Conservation (phyloP, 768 basidiomycete genomes). For the Termitomyces sp. region DNA sequence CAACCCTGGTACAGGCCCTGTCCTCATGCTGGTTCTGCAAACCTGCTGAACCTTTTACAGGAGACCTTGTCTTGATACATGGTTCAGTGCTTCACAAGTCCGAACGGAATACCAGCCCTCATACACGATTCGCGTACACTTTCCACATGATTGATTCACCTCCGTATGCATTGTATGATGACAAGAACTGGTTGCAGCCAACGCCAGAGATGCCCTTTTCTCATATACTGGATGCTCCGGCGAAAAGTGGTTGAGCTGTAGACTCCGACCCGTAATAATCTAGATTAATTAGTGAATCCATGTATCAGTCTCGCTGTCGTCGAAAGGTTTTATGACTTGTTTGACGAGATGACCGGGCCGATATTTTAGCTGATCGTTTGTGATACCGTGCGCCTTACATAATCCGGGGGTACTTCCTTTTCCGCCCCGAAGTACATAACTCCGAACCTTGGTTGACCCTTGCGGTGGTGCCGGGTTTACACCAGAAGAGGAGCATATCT, state of each 20-base stretch:
- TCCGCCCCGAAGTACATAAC: neutral
- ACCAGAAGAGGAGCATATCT: neutral
- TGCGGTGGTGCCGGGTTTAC: neutral
- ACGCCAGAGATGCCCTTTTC: slow-evolving; percentile 80
- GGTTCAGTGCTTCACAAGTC: slow-evolving; percentile 91
- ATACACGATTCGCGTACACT: slow-evolving; percentile 90
- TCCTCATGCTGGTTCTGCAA: neutral
- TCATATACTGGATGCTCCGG: slow-evolving; percentile 36
- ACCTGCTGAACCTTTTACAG: slow-evolving; percentile 25
- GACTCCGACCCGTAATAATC: neutral
- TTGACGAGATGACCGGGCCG: too few species aligned
- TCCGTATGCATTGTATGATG: slow-evolving; percentile 69
- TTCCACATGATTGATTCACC: slow-evolving; percentile 90
- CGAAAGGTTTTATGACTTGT: neutral
- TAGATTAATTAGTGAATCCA: neutral
- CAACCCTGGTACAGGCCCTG: slow-evolving; percentile 50
- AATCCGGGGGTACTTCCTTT: neutral
- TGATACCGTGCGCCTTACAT: neutral
- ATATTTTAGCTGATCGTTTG: too few species aligned
- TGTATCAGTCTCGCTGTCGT: neutral
- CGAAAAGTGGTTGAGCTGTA: slow-evolving; percentile 3
- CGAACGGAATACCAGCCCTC: slow-evolving; percentile 73
- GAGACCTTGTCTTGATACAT: slow-evolving; percentile 91
- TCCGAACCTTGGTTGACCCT: neutral
- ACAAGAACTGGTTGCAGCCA: slow-evolving; percentile 95